Percentiles rank a stretch among this genome's conserved stretches.
Conservation (phyloP, 495 filamentous ascomycete genomes). For the Corynascus novoguineensis region DNA sequence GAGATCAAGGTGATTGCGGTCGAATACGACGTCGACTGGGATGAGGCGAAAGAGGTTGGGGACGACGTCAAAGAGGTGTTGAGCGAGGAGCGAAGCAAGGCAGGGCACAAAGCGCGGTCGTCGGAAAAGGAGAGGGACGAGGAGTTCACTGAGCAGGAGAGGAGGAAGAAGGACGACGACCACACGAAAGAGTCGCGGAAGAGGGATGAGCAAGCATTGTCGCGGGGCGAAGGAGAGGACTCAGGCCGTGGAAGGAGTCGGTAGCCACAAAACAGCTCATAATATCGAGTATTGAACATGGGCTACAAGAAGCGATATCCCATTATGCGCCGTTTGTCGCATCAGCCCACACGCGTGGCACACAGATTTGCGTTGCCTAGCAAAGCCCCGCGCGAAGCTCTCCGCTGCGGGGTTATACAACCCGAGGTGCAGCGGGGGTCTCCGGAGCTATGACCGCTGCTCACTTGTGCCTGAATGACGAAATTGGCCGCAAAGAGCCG, state of each 20-base stretch:
- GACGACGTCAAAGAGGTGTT: constrained; percentile 66
- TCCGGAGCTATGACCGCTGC: neutral
- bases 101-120: constrained; percentile 22
- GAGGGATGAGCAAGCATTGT: neutral
- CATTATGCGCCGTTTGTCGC: too few species aligned
- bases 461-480: too few species aligned
- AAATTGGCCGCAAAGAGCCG: too few species aligned
- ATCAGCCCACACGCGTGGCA: too few species aligned
- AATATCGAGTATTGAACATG: too few species aligned
- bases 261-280: too few species aligned
- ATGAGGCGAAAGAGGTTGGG: constrained; percentile 72
- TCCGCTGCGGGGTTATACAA: too few species aligned
- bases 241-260: neutral
- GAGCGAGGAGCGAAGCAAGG: constrained; percentile 53
- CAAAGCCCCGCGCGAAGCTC: too few species aligned
- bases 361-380: too few species aligned
- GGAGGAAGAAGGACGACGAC: constrained; percentile 36
- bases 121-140: constrained; percentile 42
- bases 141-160: constrained; percentile 43
- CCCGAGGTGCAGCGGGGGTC: too few species aligned
- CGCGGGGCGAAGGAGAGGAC: neutral
- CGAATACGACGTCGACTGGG: constrained; percentile 93
- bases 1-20: constrained; percentile 79
- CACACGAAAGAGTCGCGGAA: too few species aligned
- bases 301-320: too few species aligned